A percentile compares a stretch with the other conserved stretches of the same genome.
phyloP scores from a whole-genome alignment of 208 protist species.

The Leptomonas seymouri region DNA sequence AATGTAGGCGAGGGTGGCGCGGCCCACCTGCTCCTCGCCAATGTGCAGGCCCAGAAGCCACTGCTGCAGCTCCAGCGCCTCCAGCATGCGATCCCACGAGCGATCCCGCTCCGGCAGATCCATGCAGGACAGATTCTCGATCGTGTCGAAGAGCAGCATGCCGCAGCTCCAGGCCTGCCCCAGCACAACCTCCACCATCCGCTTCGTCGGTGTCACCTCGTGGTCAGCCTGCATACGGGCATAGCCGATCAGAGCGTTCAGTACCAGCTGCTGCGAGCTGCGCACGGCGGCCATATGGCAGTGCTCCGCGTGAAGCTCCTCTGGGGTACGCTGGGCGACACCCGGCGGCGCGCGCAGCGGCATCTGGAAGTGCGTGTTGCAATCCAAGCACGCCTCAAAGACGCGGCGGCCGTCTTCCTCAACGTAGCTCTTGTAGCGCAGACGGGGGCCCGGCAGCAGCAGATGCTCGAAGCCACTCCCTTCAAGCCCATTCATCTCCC shows the following conservation, averaged over 20 bases:
- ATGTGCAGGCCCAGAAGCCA: slow-evolving; percentile 88
- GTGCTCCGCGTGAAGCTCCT: slow-evolving; percentile 86
- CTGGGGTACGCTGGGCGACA: slow-evolving; percentile 69
- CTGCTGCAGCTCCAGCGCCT: slow-evolving; percentile 85
- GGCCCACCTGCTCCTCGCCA: slow-evolving; percentile 91
- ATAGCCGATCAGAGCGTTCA: slow-evolving; percentile 82
- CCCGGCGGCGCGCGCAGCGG: slow-evolving; percentile 68
- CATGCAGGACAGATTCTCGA: slow-evolving; percentile 79
- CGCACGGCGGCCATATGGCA: slow-evolving; percentile 89
- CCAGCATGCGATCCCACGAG: slow-evolving; percentile 73
- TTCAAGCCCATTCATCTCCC: slow-evolving; percentile 11
- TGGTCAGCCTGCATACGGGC: slow-evolving; percentile 75
- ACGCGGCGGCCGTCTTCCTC: slow-evolving; percentile 56
- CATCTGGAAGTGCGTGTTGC: slow-evolving; percentile 88
- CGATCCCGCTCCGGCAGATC: slow-evolving; percentile 68
- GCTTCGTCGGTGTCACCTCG: slow-evolving; percentile 58
- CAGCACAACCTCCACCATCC: slow-evolving; percentile 81
- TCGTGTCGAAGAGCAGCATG: slow-evolving; percentile 89
- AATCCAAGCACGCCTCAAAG: slow-evolving; percentile 86
- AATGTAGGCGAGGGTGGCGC: slow-evolving; percentile 87
- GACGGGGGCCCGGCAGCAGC: slow-evolving; percentile 70
- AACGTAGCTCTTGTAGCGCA: slow-evolving; percentile 72
- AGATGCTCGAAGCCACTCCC: slow-evolving; percentile 64
- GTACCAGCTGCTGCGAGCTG: slow-evolving; percentile 78
- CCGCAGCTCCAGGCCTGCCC: slow-evolving; percentile 91